Conservation (phyloP, 805 yeast genomes). For the Teunomyces aglyptinius region DNA sequence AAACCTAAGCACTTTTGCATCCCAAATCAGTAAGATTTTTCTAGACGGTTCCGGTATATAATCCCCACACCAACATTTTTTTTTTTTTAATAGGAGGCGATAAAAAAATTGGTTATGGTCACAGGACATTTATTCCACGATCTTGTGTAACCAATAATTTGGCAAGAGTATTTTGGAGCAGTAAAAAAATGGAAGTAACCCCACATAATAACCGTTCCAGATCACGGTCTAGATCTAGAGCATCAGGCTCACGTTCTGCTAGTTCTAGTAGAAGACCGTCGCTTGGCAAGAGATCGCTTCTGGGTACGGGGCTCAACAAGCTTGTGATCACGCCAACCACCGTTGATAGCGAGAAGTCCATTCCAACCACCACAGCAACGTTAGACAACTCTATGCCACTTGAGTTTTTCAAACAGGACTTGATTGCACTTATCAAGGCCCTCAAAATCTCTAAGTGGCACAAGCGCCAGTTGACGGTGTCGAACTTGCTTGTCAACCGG, state of each 20-base stretch:
- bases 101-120: background rate
- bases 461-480: constrained; percentile 41
- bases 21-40: too few species aligned
- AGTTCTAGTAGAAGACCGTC: constrained; percentile 36
- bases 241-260: constrained; percentile 32
- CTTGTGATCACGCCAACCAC: constrained; percentile 27
- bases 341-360: constrained; percentile 28
- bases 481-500: constrained; percentile 53
- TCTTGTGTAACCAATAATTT: background rate
- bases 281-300: constrained; percentile 33
- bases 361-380: constrained; percentile 54
- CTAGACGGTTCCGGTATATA: background rate
- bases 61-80: background rate
- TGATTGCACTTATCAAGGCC: constrained; percentile 60
- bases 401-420: constrained; percentile 83
- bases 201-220: constrained; percentile 26
- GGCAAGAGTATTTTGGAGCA: background rate
- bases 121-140: constrained; percentile 3
- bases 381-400: constrained; percentile 76
- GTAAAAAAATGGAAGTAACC: constrained; percentile 13
- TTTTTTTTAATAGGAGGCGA: too few species aligned
- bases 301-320: constrained; percentile 31
- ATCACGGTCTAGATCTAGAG: constrained; percentile 38
- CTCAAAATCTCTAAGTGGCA: constrained; percentile 81
- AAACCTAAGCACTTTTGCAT: background rate